Base-by-base conservation (phyloP, 129 eudicot species). In the Flaveria brownii region DNA sequence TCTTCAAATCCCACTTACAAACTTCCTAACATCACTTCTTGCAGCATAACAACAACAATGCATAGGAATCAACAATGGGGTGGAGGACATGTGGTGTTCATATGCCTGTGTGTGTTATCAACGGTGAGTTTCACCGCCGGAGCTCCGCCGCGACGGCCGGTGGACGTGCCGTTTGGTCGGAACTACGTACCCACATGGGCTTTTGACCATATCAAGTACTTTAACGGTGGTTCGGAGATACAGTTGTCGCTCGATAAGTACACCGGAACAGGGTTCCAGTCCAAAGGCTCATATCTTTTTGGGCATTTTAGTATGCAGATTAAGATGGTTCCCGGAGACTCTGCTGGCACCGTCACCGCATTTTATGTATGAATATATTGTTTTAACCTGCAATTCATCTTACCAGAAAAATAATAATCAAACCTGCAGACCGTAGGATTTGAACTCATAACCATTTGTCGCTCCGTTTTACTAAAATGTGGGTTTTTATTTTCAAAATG, bases 261-360 rank as follows among this genome's bases (percentile, higher is more conserved):
- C 78, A 90, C 98, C 2, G 98, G 98, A 55, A 92, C 98, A 22
- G 98, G 98, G 6, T 92, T 92, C 66, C 98, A 92, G 52, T 92
- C 98, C 0, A 92, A 92, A 80, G 96, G 96, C 3, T 90, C 96
- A 33, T 92, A 92, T 49, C 85, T 92, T 13, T 92, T 92, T 36
- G 98, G 98, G 9, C 96, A 92, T 84, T 90, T 92, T 56, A 88
- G 96, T 79, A 92, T 92, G 96, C 86, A 83, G 33, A 86, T 92
- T 39, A 92, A 92, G 81, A 79, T 92, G 90, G 92, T 88, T 78
- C 76, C 85, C 15, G 96, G 98, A n/a, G 98, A 92, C 76, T 92
- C 98, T 71, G 98, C 96, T 57, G 98, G 98, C 80, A 90, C 96
- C 7, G 98, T 92, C 10, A 92, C 98, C 75, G 98, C 98, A 76